phyloP scores from a whole-genome alignment of 805 yeast species.

The Starmerella cellae region DNA sequence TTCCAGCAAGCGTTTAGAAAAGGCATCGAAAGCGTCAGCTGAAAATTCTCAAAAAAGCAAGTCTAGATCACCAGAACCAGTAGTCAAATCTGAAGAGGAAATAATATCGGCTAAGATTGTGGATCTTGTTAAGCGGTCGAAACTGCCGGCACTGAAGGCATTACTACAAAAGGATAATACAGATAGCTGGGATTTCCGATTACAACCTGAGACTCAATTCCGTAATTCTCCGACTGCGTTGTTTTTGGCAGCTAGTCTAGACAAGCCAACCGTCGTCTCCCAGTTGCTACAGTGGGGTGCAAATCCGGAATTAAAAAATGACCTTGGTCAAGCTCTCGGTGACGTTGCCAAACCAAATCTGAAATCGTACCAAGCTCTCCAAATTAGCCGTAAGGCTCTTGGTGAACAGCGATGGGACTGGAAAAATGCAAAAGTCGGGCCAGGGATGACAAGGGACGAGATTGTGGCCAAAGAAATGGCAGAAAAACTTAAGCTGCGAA shows the following conservation, averaged over 20 bases:
- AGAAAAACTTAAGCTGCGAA: constrained; percentile 16
- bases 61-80: constrained; percentile 6
- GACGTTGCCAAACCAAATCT: constrained; percentile 42
- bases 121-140: constrained; percentile 51
- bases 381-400: constrained; percentile 47
- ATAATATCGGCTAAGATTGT: constrained; percentile 46
- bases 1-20: background rate
- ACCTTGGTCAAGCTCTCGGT: constrained; percentile 48
- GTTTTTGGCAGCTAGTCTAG: constrained; percentile 63
- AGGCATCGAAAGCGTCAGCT: background rate
- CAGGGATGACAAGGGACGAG: constrained; percentile 32
- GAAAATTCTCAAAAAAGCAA: background rate
- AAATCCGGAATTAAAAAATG: constrained; percentile 49
- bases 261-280: constrained; percentile 52
- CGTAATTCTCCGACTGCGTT: constrained; percentile 54
- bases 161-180: constrained; percentile 44
- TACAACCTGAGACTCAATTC: constrained; percentile 46
- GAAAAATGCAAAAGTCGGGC: constrained; percentile 52
- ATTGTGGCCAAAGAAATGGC: constrained; percentile 23
- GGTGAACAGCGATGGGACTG: constrained; percentile 67
- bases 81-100: constrained; percentile 28
- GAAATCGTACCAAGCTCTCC: constrained; percentile 39
- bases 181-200: constrained; percentile 37
- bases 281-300: constrained; percentile 51
- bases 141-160: constrained; percentile 57